Percentiles rank a stretch among this genome's conserved stretches.
phyloP scores from a whole-genome alignment of 2,329 filamentous ascomycete genomes.

The Dactylellina haptotyla region DNA sequence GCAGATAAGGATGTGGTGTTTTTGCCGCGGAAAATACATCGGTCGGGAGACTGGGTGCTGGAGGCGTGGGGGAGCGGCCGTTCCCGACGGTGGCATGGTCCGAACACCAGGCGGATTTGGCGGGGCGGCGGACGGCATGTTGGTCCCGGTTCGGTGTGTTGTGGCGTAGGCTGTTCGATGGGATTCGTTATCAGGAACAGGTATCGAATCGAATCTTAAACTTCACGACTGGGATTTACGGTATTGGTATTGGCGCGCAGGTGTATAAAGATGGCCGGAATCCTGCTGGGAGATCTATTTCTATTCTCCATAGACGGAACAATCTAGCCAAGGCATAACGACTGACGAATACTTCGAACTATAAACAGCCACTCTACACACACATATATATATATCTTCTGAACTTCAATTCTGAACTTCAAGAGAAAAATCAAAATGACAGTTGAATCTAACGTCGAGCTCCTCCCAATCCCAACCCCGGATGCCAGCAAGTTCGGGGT shows the following conservation, averaged over 20 bases:
- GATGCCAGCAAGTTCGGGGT: conserved; percentile 42
- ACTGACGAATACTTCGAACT: too few relatives aligned
- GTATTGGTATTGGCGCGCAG: not conserved
- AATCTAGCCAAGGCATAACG: too few relatives aligned
- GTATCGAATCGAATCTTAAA: not conserved
- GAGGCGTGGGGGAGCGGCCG: conserved; percentile 47
- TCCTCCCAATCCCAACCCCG: conserved; percentile 45
- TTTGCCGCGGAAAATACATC: not conserved
- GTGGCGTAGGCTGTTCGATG: not conserved
- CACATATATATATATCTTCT: too few relatives aligned
- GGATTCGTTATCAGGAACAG: not conserved
- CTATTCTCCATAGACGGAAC: not conserved
- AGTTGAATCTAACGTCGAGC: conserved; percentile 37
- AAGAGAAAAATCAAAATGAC: conserved; percentile 29
- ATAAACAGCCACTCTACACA: too few relatives aligned
- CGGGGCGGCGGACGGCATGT: conserved; percentile 37
- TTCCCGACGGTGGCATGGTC: conserved; percentile 39
- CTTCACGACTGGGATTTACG: not conserved
- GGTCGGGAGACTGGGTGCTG: not conserved
- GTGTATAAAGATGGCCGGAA: conserved; percentile 21
- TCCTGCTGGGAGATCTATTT: not conserved
- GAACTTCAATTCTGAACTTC: too few relatives aligned
- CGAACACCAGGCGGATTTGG: conserved; percentile 8
- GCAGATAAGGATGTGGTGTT: conserved; percentile 27
- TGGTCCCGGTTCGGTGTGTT: conserved; percentile 40